Base-by-base conservation (phyloP, 2,329 filamentous ascomycete species). In the Stagonosporopsis rhizophila region DNA sequence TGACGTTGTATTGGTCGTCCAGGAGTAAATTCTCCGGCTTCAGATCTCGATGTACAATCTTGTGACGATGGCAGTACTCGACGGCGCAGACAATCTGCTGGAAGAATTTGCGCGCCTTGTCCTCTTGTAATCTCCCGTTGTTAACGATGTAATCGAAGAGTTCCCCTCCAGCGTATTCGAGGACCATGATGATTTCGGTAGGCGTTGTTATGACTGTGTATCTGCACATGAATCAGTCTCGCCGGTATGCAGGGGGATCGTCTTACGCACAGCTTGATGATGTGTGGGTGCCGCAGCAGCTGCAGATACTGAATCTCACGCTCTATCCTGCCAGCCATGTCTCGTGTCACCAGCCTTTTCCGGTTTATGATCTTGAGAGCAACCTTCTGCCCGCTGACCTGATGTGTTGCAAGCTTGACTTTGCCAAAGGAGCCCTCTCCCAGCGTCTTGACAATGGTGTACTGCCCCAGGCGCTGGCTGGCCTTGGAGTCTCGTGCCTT, bases 1-100 rank as follows among this genome's bases (percentile, higher is more conserved):
- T 99, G 78, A 99, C 94, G 70, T 99, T 97, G 72, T 96, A 89
- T 57, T 96, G 89, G 64, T 96, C 91, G 78, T 99, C 95, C 47
- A 99, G 87, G 39, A 99, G 85, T 44, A 99, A 80, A 74, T 99
- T 99, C 81, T 99, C 95, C 9, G 95, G 95, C 77, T 99, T 99
- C 60, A 99, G 80, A 76, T 99, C 95, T 75, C 95, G 89, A 78
- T 99, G 95, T 37, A 98, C 95, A 71, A 99, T 98, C 81, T 98
- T 98, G 82, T 99, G 95, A 60, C 95, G 87, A 79, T 99, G 95
- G 73, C 95, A 99, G 80, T 99, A 99, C 76, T 99, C 95, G 67
- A 99, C 95, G 39, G 95, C 95, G 76, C 95, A 97, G 50, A 99
- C 90, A 79, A 99, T 99, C 78, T 99, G 95, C 78, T 99, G 95